Conservation (phyloP, 768 basidiomycete species). For the Hygrocybe punicea region DNA sequence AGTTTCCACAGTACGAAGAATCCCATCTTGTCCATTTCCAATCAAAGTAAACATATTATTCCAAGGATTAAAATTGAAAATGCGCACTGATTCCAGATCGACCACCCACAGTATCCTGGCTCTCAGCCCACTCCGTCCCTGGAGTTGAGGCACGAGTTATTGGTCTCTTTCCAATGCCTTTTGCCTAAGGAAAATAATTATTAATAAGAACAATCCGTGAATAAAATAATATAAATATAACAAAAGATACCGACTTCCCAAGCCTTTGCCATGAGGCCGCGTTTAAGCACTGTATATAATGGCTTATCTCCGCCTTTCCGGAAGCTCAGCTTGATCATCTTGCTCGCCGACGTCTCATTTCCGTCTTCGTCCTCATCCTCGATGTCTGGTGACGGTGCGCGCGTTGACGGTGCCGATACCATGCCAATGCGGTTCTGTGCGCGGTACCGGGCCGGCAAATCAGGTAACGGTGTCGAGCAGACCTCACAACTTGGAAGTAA, state of each 20-base stretch:
- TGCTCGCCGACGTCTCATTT: slow-evolving; percentile 35
- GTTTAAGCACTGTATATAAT: slow-evolving; percentile 75
- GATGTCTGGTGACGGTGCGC: slow-evolving; percentile 52
- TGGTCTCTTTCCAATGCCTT: slow-evolving; percentile 13
- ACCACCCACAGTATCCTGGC: slow-evolving; percentile 13
- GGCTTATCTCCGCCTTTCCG: slow-evolving; percentile 84
- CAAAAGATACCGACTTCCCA: slow-evolving; percentile 57
- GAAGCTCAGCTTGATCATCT: slow-evolving; percentile 81
- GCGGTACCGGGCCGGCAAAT: neutral
- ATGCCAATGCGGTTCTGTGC: slow-evolving; percentile 27
- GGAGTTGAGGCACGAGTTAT: neutral
- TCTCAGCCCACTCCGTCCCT: neutral
- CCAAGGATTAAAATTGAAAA: slow-evolving; percentile 8
- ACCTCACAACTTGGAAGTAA: slow-evolving; percentile 78
- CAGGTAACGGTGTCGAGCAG: slow-evolving; percentile 68
- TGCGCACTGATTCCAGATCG: slow-evolving; percentile 55
- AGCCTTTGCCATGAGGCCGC: slow-evolving; percentile 61
- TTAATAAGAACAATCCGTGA: neutral
- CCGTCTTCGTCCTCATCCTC: slow-evolving; percentile 31
- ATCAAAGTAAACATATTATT: slow-evolving; percentile 3
- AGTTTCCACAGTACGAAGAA: slow-evolving; percentile 71
- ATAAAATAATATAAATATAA: slow-evolving; percentile 1
- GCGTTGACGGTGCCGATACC: slow-evolving; percentile 64
- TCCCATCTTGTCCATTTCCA: slow-evolving; percentile 55
- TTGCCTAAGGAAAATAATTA: slow-evolving; percentile 12